Evolutionary conservation across 2,329 filamentous ascomycete genomes (phyloP), one percentile per base, ranked within the genome.

Genomic region (Xylaria sp.): DNA sequence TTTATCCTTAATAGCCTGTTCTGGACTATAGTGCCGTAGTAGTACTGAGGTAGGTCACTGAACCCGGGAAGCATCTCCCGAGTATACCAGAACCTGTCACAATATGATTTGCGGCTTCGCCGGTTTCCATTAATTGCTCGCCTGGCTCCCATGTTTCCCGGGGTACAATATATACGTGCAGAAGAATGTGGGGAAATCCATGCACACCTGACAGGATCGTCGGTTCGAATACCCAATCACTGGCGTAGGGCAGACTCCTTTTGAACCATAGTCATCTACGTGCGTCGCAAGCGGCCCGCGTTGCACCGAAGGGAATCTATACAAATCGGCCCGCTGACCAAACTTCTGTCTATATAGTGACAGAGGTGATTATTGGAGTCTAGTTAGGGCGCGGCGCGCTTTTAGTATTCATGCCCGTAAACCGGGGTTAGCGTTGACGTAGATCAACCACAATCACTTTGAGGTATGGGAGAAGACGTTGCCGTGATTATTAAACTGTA

Each of bases 1-100:
- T 65, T 67, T 67, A 67, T 55, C 63, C 70, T 64, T 63, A 68
- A 67, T 68, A 71, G 70, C 68, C 69, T 71, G 48, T 69, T 68
- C 27, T 48, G 15, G 57, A 43, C 53, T 35, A 38, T 47, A 64
- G 58, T 48, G 58, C 35, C 29, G 5, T 49, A 64, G 41, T 52
- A 54, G 35, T 58, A 25, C 29, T 48, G 57, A 53, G 57, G 60
- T 49, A 44, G 58, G 49, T 64, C 52, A 52, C 31, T 57, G 48
- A 60, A 56, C 58, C 47, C 52, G 41, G 52, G 27, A 17, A 27
- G 23, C n/a, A 59, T 56, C 52, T 60, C 47, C 53, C 56, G 52
- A 38, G 10, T 9, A 23, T 46, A 25, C 43, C 44, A 35, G 23
- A 40, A 41, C 17, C 47, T 19, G 51, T 47, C 23, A 54, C 47